Conservation (phyloP, 1,284 basidiomycete genomes). For the Singerocomus inundabilis region DNA sequence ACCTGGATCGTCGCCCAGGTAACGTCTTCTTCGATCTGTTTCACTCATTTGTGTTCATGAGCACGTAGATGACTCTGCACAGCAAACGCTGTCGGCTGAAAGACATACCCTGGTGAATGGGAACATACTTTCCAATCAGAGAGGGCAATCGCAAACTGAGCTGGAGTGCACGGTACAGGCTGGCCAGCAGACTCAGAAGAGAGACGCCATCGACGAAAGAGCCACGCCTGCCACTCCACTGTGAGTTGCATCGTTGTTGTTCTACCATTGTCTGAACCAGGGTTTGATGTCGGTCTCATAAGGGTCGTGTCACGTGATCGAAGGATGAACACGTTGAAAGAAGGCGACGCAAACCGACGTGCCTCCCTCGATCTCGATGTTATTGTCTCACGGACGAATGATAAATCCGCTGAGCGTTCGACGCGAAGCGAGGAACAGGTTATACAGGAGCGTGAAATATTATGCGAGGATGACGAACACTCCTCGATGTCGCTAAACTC, state of each 20-base stretch:
- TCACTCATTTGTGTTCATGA: background rate
- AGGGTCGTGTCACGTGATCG: conserved; percentile 5
- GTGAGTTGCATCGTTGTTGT: background rate
- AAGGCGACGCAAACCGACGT: background rate
- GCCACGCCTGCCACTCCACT: too few species aligned
- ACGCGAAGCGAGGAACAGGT: background rate
- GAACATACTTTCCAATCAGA: too few species aligned
- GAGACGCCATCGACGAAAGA: background rate
- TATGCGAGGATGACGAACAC: background rate
- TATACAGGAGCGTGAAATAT: background rate
- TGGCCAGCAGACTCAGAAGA: too few species aligned
- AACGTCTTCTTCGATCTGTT: background rate
- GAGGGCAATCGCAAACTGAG: too few species aligned
- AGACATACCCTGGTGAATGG: too few species aligned
- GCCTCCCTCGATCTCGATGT: background rate
- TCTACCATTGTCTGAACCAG: too few species aligned
- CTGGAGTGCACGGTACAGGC: too few species aligned
- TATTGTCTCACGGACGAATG: background rate
- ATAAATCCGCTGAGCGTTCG: background rate
- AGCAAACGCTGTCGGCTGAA: background rate
- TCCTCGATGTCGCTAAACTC: background rate
- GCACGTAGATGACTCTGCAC: background rate
- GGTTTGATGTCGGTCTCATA: background rate
- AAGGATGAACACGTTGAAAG: background rate
- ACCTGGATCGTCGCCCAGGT: background rate